Conservation (phyloP, 768 basidiomycete genomes). For the Kwoniella shandongensis region DNA sequence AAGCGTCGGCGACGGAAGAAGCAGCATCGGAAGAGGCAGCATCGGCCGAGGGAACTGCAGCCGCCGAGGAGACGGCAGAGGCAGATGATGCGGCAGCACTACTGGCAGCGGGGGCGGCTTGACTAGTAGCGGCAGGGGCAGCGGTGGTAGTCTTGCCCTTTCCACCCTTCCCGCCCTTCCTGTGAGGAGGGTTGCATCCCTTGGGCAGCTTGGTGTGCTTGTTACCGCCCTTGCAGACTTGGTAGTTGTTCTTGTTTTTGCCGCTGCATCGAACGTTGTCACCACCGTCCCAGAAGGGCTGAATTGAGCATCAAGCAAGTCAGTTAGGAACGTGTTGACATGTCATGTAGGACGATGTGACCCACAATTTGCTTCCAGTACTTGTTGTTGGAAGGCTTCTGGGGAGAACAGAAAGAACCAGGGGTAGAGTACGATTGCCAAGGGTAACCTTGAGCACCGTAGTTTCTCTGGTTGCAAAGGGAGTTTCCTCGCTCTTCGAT, state of each 20-base stretch:
- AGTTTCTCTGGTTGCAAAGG: slow-evolving; percentile 28
- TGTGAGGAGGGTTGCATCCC: slow-evolving; percentile 33
- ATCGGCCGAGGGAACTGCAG: slow-evolving; percentile 14
- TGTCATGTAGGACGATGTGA: background rate
- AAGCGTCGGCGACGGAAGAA: background rate
- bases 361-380: slow-evolving; percentile 24
- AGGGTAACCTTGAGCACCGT: slow-evolving; percentile 30
- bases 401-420: slow-evolving; percentile 27
- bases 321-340: background rate
- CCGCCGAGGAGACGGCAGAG: slow-evolving; percentile 7
- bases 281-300: slow-evolving; percentile 28
- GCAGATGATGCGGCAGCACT: slow-evolving; percentile 13
- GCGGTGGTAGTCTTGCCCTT: slow-evolving; percentile 3
- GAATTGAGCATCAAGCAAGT: background rate
- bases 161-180: background rate
- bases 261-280: slow-evolving; percentile 22
- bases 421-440: slow-evolving; percentile 29
- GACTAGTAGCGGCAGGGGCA: slow-evolving; percentile 8
- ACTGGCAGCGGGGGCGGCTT: slow-evolving; percentile 3
- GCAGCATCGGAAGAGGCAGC: slow-evolving; percentile 11
- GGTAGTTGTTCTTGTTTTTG: slow-evolving; percentile 8
- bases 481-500: slow-evolving; percentile 16
- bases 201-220: slow-evolving; percentile 20
- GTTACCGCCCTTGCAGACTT: slow-evolving; percentile 35
- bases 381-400: slow-evolving; percentile 30